phyloP scores from a whole-genome alignment of 345 rosid species.

The Noccaea bulbosa region DNA sequence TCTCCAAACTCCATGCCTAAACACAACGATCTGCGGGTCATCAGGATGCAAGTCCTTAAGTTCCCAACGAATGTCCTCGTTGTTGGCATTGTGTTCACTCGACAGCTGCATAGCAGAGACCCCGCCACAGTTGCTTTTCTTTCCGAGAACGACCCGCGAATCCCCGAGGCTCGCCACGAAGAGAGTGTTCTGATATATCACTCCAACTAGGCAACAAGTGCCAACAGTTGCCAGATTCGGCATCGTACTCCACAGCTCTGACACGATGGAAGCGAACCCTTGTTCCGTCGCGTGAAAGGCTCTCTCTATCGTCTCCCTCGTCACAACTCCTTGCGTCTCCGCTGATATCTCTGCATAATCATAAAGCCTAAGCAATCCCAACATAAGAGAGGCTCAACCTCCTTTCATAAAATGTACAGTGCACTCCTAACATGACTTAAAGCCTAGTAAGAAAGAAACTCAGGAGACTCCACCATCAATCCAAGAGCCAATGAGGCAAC shows the following conservation, averaged over 20 bases:
- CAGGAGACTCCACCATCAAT: slow-evolving; percentile 10
- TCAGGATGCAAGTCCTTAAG: slow-evolving; percentile 78
- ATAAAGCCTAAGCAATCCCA: slow-evolving; percentile 74
- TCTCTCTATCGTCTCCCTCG: slow-evolving; percentile 66
- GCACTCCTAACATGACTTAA: slow-evolving; percentile 13
- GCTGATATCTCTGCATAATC: slow-evolving; percentile 85
- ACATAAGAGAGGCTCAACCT: slow-evolving; percentile 59
- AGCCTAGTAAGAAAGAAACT: background rate
- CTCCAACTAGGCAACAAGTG: slow-evolving; percentile 88
- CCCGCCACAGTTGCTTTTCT: slow-evolving; percentile 74
- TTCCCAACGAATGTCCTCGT: slow-evolving; percentile 78
- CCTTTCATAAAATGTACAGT: slow-evolving; percentile 30
- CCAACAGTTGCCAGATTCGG: slow-evolving; percentile 83
- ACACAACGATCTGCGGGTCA: slow-evolving; percentile 86
- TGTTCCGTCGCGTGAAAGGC: slow-evolving; percentile 78
- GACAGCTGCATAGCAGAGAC: slow-evolving; percentile 81
- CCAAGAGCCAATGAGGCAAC: slow-evolving; percentile 17
- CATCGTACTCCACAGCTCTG: slow-evolving; percentile 62
- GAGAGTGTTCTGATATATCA: slow-evolving; percentile 71
- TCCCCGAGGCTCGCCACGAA: slow-evolving; percentile 89
- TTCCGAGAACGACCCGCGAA: slow-evolving; percentile 83
- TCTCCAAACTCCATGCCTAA: slow-evolving; percentile 91
- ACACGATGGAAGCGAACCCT: slow-evolving; percentile 75
- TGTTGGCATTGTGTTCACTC: slow-evolving; percentile 87
- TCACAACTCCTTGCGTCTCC: slow-evolving; percentile 69